Evolutionary conservation across 208 protist genomes (phyloP).

Genomic region (Crithidia acanthocephali): DNA sequence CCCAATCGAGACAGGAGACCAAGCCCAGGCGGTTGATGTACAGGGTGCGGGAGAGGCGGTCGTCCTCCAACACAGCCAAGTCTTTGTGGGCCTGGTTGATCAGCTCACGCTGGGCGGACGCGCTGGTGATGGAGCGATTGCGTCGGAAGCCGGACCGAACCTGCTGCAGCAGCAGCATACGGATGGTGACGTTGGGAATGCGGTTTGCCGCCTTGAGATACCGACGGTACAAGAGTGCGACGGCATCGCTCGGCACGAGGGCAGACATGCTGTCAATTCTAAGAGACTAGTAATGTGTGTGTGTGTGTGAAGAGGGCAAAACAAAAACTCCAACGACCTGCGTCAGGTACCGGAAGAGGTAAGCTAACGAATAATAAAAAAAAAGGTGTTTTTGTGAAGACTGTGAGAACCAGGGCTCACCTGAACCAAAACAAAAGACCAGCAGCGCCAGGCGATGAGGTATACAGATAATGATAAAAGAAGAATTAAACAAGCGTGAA

Average conservation of each 20-base stretch:
- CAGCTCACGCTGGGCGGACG: conserved; percentile 83
- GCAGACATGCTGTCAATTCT: conserved; percentile 57
- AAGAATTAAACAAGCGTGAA: too few species aligned
- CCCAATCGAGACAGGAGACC: conserved; percentile 92
- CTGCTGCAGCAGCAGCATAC: conserved; percentile 88
- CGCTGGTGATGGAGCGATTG: conserved; percentile 69
- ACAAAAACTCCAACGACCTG: too few species aligned
- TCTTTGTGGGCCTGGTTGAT: conserved; percentile 88
- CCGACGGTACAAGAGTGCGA: conserved; percentile 84
- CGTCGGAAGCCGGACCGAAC: conserved; percentile 77
- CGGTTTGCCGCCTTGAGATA: conserved; percentile 85
- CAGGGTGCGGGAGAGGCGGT: conserved; percentile 81
- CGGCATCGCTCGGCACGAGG: conserved; percentile 79
- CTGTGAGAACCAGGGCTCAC: neutral
- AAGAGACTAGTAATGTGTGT: neutral
- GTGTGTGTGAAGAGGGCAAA: conserved; percentile 19
- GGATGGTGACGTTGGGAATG: conserved; percentile 89
- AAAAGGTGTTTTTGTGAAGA: too few species aligned
- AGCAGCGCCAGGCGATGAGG: too few species aligned
- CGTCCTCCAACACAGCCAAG: conserved; percentile 81
- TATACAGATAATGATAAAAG: neutral
- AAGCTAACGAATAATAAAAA: too few species aligned
- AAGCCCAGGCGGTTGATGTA: conserved; percentile 90
- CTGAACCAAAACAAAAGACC: neutral
- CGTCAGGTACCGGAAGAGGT: too few species aligned